phyloP scores from a whole-genome alignment of 495 filamentous ascomycete genomes.

The Aspergillus egyptiacus region DNA sequence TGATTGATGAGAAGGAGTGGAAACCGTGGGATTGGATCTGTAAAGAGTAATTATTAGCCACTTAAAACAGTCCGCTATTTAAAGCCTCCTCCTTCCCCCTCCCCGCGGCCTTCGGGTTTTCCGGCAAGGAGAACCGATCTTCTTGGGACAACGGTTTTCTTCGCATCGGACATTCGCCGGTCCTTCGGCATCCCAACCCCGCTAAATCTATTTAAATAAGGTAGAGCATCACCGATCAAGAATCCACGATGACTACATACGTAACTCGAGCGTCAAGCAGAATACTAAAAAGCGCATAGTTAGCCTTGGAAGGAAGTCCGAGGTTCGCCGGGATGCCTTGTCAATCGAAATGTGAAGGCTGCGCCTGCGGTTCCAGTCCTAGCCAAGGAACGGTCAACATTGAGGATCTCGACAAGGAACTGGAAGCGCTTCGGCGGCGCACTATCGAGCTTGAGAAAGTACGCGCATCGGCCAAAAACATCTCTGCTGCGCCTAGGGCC shows the following conservation, averaged over 20 bases:
- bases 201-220: background rate
- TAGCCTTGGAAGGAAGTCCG: background rate
- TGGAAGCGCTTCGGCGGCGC: slow-evolving; percentile 32
- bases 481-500: slow-evolving; percentile 9
- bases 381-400: slow-evolving; percentile 23
- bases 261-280: background rate
- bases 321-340: slow-evolving; percentile 27
- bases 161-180: slow-evolving; percentile 13
- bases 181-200: slow-evolving; percentile 8
- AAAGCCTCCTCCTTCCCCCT: slow-evolving; percentile 1
- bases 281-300: background rate
- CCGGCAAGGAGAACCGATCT: background rate
- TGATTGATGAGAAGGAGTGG: slow-evolving; percentile 4
- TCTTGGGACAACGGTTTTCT: slow-evolving; percentile 5
- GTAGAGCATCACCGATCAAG: background rate
- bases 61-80: slow-evolving; percentile 5
- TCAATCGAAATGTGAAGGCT: slow-evolving; percentile 32
- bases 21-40: slow-evolving; percentile 4
- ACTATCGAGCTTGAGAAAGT: slow-evolving; percentile 34
- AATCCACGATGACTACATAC: background rate
- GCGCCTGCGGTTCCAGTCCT: slow-evolving; percentile 28
- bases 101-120: background rate
- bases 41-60: slow-evolving; percentile 6
- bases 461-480: slow-evolving; percentile 21
- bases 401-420: slow-evolving; percentile 36